Percentiles rank a stretch among this genome's conserved stretches.
Evolutionary conservation across 306 rosid genomes (phyloP).

Genomic region (Prunus padus): DNA sequence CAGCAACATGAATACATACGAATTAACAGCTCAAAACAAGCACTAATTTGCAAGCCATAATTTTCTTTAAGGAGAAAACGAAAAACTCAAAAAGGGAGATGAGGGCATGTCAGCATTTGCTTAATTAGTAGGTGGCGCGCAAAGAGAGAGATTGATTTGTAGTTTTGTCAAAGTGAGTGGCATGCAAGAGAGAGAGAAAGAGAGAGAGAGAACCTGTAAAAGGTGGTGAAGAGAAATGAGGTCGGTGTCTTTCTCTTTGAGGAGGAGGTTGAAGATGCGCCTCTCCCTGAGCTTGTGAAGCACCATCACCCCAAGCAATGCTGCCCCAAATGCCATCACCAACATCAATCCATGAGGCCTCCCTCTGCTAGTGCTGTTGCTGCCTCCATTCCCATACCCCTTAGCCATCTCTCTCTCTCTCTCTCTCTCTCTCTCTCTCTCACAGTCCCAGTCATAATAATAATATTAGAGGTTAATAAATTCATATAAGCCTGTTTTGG

Average conservation of each 20-base stretch:
- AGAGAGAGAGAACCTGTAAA: conserved; percentile 46
- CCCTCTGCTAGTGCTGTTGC: conserved; percentile 32
- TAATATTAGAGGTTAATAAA: too few relatives aligned
- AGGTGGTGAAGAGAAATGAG: conserved; percentile 63
- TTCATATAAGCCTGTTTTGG: background rate
- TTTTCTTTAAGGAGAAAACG: too few relatives aligned
- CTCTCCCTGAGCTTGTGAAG: conserved; percentile 80
- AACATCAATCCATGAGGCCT: conserved; percentile 52
- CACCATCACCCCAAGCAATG: conserved; percentile 75
- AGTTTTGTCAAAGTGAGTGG: background rate
- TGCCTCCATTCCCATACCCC: conserved; percentile 11
- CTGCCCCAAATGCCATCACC: conserved; percentile 70
- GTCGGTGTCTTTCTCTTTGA: conserved; percentile 58
- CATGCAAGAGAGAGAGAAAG: conserved; percentile 2
- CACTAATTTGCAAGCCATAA: too few relatives aligned
- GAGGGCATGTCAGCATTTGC: conserved; percentile 34
- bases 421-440: background rate
- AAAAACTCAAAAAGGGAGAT: background rate
- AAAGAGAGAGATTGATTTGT: conserved; percentile 24
- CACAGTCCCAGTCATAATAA: background rate
- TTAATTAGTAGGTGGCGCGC: too few relatives aligned
- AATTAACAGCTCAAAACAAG: background rate
- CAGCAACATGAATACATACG: background rate
- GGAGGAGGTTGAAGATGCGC: conserved; percentile 66
- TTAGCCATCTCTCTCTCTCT: conserved; percentile 26